These are phyloP conservation scores for Fraxinus pennsylvanica DNA, from an alignment of 257 asterid genomes.

Conservation along the genomic window DNA sequence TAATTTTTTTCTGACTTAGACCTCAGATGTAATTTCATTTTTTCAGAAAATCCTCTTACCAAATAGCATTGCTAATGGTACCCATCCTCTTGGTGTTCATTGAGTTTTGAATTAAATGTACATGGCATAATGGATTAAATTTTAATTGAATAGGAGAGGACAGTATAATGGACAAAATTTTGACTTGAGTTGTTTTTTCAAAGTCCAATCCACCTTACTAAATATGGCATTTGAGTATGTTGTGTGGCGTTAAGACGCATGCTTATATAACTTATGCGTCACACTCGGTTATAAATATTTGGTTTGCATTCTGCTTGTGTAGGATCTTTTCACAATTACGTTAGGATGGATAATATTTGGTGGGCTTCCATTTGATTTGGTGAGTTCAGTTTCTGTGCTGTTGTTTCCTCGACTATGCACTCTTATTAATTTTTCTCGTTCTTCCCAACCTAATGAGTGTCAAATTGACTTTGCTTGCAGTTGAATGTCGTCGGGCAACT, in stretches of 20 bases:
- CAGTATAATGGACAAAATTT: not conserved
- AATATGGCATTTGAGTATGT: not conserved
- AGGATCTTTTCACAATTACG: slow-evolving; percentile 85
- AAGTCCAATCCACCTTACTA: not conserved
- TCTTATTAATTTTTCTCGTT: not conserved
- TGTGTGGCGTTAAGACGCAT: not conserved
- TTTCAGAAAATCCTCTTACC: not conserved
- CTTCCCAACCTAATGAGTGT: not conserved
- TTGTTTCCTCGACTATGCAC: not conserved
- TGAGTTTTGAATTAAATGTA: too few relatives aligned
- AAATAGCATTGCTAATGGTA: not conserved
- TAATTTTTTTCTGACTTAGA: not conserved
- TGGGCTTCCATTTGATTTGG: slow-evolving; percentile 86
- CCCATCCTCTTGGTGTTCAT: not conserved
- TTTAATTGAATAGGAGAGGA: not conserved
- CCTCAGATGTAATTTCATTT: not conserved
- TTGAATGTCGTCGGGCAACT: slow-evolving; percentile 77
- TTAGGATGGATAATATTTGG: slow-evolving; percentile 91
- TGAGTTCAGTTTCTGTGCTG: slow-evolving; percentile 39
- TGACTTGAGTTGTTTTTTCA: not conserved
- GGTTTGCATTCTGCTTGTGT: slow-evolving; percentile 8
- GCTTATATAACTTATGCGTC: not conserved
- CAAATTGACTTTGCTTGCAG: slow-evolving; percentile 44
- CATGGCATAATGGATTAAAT: not conserved
- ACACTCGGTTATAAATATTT: slow-evolving; percentile 1